Conservation (phyloP, 176 grass and related monocot species). For the Carex cristatella region DNA sequence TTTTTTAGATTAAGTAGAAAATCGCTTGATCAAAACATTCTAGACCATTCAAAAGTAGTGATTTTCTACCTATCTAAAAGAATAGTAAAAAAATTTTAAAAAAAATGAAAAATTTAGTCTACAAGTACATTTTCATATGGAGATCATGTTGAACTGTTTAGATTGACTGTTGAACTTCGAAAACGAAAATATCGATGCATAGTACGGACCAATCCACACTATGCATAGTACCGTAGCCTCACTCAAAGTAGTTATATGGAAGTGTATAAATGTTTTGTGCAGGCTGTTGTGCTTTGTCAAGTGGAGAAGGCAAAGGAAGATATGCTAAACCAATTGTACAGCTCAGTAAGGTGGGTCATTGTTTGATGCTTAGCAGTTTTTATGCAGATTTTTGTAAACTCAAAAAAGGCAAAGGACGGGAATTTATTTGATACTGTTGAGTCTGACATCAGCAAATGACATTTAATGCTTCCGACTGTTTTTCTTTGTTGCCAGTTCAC, state of each 20-base stretch:
- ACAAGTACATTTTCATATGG: no score
- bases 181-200: no score
- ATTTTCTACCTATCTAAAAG: no score
- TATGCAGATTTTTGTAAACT: neutral
- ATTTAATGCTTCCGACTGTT: neutral
- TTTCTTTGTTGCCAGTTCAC: slow-evolving; percentile 38
- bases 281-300: slow-evolving; percentile 91
- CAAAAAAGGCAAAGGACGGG: neutral
- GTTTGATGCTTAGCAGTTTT: neutral
- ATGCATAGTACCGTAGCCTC: no score
- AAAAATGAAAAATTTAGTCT: no score
- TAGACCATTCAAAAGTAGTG: no score
- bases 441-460: neutral
- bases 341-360: slow-evolving; percentile 64
- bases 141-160: no score
- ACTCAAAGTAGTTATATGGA: neutral
- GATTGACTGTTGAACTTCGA: no score
- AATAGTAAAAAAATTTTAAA: no score
- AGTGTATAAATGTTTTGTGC: slow-evolving; percentile 20
- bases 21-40: no score
- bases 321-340: slow-evolving; percentile 89
- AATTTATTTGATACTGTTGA: neutral
- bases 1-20: no score
- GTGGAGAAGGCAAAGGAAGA: slow-evolving; percentile 84
- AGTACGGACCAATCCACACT: no score